Conservation (phyloP, 768 basidiomycete genomes). For the Suillus brevipes region DNA sequence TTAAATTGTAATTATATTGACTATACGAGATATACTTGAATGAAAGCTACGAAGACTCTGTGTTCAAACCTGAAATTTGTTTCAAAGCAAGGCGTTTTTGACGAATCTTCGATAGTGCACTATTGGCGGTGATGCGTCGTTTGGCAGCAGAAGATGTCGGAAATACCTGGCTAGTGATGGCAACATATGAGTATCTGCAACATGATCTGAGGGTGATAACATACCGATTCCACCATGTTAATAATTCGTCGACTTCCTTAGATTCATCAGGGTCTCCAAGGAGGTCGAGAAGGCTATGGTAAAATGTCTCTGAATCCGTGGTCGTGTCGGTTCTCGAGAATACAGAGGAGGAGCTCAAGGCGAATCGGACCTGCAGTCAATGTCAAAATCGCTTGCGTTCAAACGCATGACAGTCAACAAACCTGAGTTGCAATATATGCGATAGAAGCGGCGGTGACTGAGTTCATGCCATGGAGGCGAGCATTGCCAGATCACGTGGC, state of each 20-base stretch:
- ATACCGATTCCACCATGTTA: too few relatives aligned
- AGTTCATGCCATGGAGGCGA: slow-evolving; percentile 20
- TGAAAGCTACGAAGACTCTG: background rate
- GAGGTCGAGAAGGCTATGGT: too few relatives aligned
- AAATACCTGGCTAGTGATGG: slow-evolving; percentile 5
- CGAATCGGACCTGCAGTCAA: slow-evolving; percentile 9
- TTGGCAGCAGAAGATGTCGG: background rate
- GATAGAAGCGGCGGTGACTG: slow-evolving; percentile 18
- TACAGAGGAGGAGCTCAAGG: slow-evolving; percentile 12
- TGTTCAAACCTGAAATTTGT: background rate
- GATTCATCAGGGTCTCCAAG: too few relatives aligned
- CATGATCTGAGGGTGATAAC: background rate
- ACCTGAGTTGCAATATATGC: slow-evolving; percentile 25
- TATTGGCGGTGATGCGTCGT: background rate
- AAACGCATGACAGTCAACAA: background rate
- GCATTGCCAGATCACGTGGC: slow-evolving; percentile 28
- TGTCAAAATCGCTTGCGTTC: background rate
- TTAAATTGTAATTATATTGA: background rate
- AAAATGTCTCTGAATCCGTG: slow-evolving; percentile 17
- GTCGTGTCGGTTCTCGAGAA: slow-evolving; percentile 15
- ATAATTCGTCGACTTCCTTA: too few relatives aligned
- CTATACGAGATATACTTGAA: background rate
- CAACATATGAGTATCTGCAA: background rate
- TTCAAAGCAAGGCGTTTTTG: background rate
- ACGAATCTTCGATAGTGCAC: background rate